phyloP scores from a whole-genome alignment of 495 filamentous ascomycete species.

The Aspergillus conjunctus region DNA sequence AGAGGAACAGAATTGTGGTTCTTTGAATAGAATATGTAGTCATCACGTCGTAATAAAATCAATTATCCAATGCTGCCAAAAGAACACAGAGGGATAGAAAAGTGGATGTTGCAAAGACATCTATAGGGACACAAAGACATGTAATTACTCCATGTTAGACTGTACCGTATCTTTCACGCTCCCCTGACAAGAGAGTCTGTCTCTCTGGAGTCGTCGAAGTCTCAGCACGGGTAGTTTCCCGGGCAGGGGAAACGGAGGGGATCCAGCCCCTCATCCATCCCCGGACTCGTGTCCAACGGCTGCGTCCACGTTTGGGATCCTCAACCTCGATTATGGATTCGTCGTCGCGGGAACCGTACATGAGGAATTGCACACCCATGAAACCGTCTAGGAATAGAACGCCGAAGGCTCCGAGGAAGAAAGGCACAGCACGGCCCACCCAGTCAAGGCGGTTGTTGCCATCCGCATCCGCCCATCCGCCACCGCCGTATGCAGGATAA shows the following conservation, averaged over 20 bases:
- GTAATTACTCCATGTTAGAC: slow-evolving; percentile 25
- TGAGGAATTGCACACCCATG: slow-evolving; percentile 66
- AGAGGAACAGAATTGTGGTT: background rate
- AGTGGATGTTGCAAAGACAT: slow-evolving; percentile 2
- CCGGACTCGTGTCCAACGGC: slow-evolving; percentile 56
- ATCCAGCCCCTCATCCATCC: slow-evolving; percentile 75
- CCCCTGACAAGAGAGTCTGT: slow-evolving; percentile 38
- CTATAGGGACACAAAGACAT: slow-evolving; percentile 8
- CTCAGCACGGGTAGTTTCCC: slow-evolving; percentile 15
- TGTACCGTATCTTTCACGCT: slow-evolving; percentile 40
- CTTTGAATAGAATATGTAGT: background rate
- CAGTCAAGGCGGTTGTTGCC: slow-evolving; percentile 61
- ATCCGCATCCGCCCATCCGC: slow-evolving; percentile 64
- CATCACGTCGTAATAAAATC: slow-evolving; percentile 14
- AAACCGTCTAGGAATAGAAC: slow-evolving; percentile 67
- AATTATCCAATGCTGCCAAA: background rate
- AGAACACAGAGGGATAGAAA: background rate
- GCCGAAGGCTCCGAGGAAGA: slow-evolving; percentile 72
- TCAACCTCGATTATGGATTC: slow-evolving; percentile 35
- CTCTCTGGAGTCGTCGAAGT: slow-evolving; percentile 27
- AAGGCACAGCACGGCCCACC: slow-evolving; percentile 62
- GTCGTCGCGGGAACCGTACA: slow-evolving; percentile 52
- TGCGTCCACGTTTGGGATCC: slow-evolving; percentile 42
- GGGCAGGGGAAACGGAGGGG: slow-evolving; percentile 45
- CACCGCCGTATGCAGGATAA: slow-evolving; percentile 62